Conservation (phyloP, 495 filamentous ascomycete genomes). For the Hypoxylon lienhwacheense region DNA sequence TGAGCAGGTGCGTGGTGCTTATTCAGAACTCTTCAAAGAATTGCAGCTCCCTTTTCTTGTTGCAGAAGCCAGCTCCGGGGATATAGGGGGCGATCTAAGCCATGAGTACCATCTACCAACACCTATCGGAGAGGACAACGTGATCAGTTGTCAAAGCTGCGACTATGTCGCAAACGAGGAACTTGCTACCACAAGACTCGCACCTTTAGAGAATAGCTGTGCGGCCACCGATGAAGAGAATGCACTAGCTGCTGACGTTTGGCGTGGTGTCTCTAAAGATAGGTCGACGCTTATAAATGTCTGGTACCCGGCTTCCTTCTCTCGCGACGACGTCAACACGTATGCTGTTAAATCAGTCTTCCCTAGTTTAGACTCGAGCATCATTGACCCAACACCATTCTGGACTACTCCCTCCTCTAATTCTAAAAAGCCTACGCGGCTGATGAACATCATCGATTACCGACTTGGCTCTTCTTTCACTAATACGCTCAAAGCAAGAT, state of each 20-base stretch:
- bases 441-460: slow-evolving; percentile 59
- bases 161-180: slow-evolving; percentile 85
- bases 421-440: slow-evolving; percentile 13
- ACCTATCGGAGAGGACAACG: slow-evolving; percentile 79
- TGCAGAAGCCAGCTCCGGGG: slow-evolving; percentile 89
- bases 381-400: slow-evolving; percentile 61
- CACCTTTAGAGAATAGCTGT: slow-evolving; percentile 22
- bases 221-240: slow-evolving; percentile 17
- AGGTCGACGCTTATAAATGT: slow-evolving; percentile 65
- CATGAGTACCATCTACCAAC: slow-evolving; percentile 92
- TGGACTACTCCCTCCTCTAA: slow-evolving; percentile 49
- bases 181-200: slow-evolving; percentile 53
- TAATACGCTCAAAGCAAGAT: slow-evolving; percentile 10
- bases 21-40: slow-evolving; percentile 75
- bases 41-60: slow-evolving; percentile 81
- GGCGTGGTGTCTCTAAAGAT: slow-evolving; percentile 73
- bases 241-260: slow-evolving; percentile 45
- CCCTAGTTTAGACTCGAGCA: slow-evolving; percentile 70
- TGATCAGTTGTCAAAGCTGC: slow-evolving; percentile 75
- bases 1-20: slow-evolving; percentile 66
- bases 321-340: slow-evolving; percentile 62
- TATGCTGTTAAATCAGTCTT: slow-evolving; percentile 70
- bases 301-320: slow-evolving; percentile 58
- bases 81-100: slow-evolving; percentile 88
- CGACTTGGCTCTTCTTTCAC: slow-evolving; percentile 42